Base-by-base conservation (phyloP, 352 stramenopile genomes). In the Phytophthora cactorum region DNA sequence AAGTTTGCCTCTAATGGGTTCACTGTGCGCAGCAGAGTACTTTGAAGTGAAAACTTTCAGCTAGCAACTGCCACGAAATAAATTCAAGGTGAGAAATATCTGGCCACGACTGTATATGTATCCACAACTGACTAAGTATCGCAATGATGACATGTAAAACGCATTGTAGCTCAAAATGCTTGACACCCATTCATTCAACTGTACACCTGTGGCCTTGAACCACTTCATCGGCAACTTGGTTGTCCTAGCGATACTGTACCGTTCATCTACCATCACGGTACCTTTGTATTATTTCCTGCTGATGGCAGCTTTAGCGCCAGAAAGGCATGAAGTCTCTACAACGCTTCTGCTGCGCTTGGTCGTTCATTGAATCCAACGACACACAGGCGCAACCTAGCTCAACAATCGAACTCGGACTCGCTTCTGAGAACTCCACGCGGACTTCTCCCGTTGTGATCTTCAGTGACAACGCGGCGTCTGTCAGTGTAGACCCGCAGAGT, bases 321-420 rank as follows among this genome's bases (percentile, higher is more conserved):
- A 56, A 55, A 44, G 14, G 15, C 47, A 4, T 61, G 59, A 4
- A 68, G n/a, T 27, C 25, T 61, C 12, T 55, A 61, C 41, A 66
- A 17, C 7, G 31, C 31, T 39, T 50, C 6, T 1, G 59, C 60
- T 10, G 29, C 50, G 1, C 17, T 61, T 7, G 59, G 52, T 1
- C 52, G 31, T 11, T 55, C 15, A 6, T 28, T 11, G 60, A 25
- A 25, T 25, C 15, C 5, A 62, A n/a, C 3, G 51, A 60, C 2
- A 60, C 22, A 28, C 59, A 66, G 3, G 47, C 34, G 2, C n/a
- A 22, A 8, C 39, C 39, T 3, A 66, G 15, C 14, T 66, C 38
- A 53, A 8, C 12, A 22, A 22, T 45, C 6, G 38, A 45, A 27
- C 15, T 22, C 5, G n/a, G 41, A 12, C n/a, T 27, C 7, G n/a